These are phyloP conservation scores for Lodderomyces beijingensis DNA, from an alignment of 1,139 yeast genomes.

Conservation along the genomic window DNA sequence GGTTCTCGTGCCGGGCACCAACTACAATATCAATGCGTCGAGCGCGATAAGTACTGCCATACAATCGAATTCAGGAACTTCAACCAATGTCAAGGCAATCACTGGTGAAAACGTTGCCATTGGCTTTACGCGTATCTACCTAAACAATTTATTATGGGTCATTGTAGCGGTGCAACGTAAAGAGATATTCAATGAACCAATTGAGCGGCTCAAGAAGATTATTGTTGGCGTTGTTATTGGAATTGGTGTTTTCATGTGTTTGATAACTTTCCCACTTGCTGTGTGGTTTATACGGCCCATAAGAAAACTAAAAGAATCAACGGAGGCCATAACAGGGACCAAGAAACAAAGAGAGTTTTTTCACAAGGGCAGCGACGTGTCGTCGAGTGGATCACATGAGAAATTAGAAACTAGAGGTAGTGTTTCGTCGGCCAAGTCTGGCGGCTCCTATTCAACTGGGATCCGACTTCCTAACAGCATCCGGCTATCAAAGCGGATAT, in stretches of 20 bases:
- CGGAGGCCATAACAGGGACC: constrained; percentile 54
- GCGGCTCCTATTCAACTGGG: constrained; percentile 31
- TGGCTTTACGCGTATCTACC: constrained; percentile 60
- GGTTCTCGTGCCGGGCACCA: constrained; percentile 18
- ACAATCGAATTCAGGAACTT: constrained; percentile 40
- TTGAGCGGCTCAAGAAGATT: constrained; percentile 57
- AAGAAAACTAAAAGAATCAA: constrained; percentile 73
- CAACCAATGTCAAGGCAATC: constrained; percentile 41
- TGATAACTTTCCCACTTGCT: constrained; percentile 77
- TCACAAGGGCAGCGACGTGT: constrained; percentile 7
- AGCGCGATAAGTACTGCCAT: constrained; percentile 42
- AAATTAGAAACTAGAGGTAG: constrained; percentile 15
- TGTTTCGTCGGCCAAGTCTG: constrained; percentile 26
- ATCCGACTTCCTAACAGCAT: constrained; percentile 48
- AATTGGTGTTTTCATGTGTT: constrained; percentile 68
- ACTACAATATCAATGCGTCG: constrained; percentile 27
- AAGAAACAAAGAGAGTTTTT: constrained; percentile 20
- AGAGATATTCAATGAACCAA: constrained; percentile 58
- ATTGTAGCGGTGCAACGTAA: constrained; percentile 66
- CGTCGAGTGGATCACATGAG: constrained; percentile 1
- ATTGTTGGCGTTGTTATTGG: constrained; percentile 79
- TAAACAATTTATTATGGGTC: constrained; percentile 64
- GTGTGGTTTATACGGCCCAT: constrained; percentile 86
- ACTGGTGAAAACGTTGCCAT: constrained; percentile 52
- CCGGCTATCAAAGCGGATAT: constrained; percentile 52